These are phyloP conservation scores for Chlorella sp. DNA, from an alignment of 139 green algal species.

Conservation along the genomic window DNA sequence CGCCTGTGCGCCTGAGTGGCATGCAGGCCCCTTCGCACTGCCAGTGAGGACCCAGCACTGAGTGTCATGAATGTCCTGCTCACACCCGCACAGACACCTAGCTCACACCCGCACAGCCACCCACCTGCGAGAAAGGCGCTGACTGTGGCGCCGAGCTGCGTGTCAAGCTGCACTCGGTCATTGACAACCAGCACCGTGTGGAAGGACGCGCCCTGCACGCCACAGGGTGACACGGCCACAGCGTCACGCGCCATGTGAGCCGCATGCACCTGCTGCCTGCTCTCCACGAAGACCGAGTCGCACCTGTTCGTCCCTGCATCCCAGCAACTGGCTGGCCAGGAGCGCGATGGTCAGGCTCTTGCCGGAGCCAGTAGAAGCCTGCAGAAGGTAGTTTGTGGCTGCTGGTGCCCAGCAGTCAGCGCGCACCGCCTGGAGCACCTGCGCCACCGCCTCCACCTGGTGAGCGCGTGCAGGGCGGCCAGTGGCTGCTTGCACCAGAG, in stretches of 20 bases:
- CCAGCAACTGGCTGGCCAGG: conserved; percentile 17
- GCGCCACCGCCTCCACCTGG: conserved; percentile 23
- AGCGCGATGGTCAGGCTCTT: conserved; percentile 41
- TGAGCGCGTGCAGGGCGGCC: no score
- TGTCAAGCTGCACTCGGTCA: conserved; percentile 39
- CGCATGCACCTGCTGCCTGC: neutral
- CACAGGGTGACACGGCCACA: neutral
- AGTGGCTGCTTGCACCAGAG: no score
- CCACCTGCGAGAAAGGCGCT: conserved; percentile 16
- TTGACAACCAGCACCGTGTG: conserved; percentile 32
- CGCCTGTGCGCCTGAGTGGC: no score
- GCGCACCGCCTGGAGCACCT: conserved; percentile 13
- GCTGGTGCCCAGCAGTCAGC: conserved; percentile 2
- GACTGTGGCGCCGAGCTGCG: conserved; percentile 27
- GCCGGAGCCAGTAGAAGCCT: conserved; percentile 35
- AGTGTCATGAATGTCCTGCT: no score
- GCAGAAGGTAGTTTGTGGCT: conserved; percentile 19
- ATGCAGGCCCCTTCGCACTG: neutral
- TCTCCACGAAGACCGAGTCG: neutral
- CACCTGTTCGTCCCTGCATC: conserved; percentile 8
- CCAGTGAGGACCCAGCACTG: no score
- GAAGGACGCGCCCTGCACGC: conserved; percentile 8
- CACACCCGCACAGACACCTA: neutral
- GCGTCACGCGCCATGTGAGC: conserved; percentile 2
- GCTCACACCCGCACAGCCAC: neutral